These are phyloP conservation scores for Patellaria atrata DNA, from an alignment of 495 filamentous ascomycete species.

Conservation along the genomic window DNA sequence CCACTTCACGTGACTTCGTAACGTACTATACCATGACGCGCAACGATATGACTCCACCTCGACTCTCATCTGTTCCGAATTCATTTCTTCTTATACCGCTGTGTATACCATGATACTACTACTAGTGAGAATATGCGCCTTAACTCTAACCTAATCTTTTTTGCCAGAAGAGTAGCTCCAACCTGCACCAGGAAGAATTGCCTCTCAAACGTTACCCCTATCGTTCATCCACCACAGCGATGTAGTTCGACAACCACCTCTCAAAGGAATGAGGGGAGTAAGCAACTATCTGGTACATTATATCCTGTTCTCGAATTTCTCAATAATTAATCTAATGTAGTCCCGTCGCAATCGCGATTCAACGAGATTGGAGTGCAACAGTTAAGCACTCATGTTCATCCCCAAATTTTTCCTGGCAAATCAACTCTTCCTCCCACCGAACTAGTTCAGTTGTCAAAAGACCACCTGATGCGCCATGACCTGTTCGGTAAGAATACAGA, in stretches of 20 bases:
- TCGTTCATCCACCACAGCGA: constrained; percentile 8
- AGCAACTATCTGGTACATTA: constrained; percentile 7
- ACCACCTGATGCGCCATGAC: constrained; percentile 76
- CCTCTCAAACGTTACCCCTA: too few species aligned
- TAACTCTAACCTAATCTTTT: too few species aligned
- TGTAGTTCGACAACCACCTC: constrained; percentile 7
- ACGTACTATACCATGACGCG: too few species aligned
- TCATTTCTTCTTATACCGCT: too few species aligned
- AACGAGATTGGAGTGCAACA: constrained; percentile 95
- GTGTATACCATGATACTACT: too few species aligned
- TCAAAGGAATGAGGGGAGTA: background rate
- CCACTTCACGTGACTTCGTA: too few species aligned
- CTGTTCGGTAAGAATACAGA: constrained; percentile 83
- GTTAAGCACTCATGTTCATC: constrained; percentile 62
- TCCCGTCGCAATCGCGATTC: constrained; percentile 49
- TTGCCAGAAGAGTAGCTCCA: too few species aligned
- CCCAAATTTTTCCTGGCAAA: constrained; percentile 64
- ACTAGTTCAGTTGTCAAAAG: constrained; percentile 61
- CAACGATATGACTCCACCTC: too few species aligned
- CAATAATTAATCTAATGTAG: constrained; percentile 24
- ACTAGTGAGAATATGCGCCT: too few species aligned
- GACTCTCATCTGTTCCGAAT: too few species aligned
- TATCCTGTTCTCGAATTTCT: background rate
- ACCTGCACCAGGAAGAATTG: too few species aligned
- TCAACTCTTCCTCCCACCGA: constrained; percentile 44